Percentiles rank a stretch among this genome's conserved stretches.
Evolutionary conservation across 805 yeast genomes (phyloP).

Genomic region (Nakazawaea sp.): DNA sequence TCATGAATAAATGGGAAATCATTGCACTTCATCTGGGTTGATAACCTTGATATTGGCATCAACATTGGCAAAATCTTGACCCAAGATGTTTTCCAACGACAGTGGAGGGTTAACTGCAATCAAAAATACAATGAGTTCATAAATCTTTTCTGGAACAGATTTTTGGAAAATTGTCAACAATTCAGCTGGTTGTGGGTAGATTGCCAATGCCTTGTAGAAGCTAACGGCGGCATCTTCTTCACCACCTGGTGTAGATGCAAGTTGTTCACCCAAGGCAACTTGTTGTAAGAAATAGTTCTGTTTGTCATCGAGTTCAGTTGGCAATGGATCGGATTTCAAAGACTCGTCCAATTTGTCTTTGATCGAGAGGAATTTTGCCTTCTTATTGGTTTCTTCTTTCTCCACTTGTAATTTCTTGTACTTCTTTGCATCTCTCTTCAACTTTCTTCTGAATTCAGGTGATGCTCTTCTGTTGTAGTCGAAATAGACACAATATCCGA

Average conservation of each 20-base stretch:
- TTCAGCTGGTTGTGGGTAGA: slow-evolving; percentile 93
- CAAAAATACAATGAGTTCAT: slow-evolving; percentile 81
- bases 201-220: slow-evolving; percentile 89
- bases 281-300: slow-evolving; percentile 78
- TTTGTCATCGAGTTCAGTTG: slow-evolving; percentile 50
- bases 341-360: slow-evolving; percentile 58
- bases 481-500: slow-evolving; percentile 81
- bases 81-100: slow-evolving; percentile 62
- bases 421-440: slow-evolving; percentile 57
- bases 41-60: slow-evolving; percentile 8
- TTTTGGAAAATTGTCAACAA: slow-evolving; percentile 85
- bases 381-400: slow-evolving; percentile 49
- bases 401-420: slow-evolving; percentile 53
- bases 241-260: slow-evolving; percentile 56
- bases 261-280: slow-evolving; percentile 80
- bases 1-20: background rate
- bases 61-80: slow-evolving; percentile 23
- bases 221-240: slow-evolving; percentile 81
- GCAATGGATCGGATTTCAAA: slow-evolving; percentile 67
- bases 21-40: slow-evolving; percentile 10
- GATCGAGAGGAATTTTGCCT: slow-evolving; percentile 52
- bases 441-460: slow-evolving; percentile 70
- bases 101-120: slow-evolving; percentile 88
- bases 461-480: slow-evolving; percentile 87
- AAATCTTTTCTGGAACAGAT: slow-evolving; percentile 73